Base-by-base conservation (phyloP, 176 grass and related monocot genomes). In the Oryza meridionalis region DNA sequence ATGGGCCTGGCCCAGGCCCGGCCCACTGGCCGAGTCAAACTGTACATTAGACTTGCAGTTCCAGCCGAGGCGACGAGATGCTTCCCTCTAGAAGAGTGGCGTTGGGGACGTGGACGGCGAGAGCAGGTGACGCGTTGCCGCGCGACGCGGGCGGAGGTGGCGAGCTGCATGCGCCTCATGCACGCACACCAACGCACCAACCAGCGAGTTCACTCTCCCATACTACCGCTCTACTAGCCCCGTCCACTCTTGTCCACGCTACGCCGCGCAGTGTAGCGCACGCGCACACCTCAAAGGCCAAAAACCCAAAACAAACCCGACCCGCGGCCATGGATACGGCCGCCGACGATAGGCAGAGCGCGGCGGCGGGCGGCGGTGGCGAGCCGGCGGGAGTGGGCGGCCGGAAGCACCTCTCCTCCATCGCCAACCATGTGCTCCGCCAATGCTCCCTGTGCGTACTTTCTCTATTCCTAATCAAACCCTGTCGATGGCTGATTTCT, bases 391-490 rank as follows among this genome's bases (percentile, higher is more conserved):
- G 46, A 26, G 70, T 46, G 10, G 62, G 70, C n/a, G 61, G 77
- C 2, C 65, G 83, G 72, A 92, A 94, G 86, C 81, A 92, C 51
- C 82, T 94, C 47, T 94, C 90, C 73, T 86, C 94, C 90, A 87
- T 94, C 82, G 88, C 94, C 90, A 89, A 90, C 85, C 86, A 90
- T 73, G 73, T 97, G 62, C 88, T 97, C 64, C 83, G 29, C 6
- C 87, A 77, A 19, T 97, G 90, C 74, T 91, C 94, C 26, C 72
- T 80, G 92, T 97, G 58, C 76, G 82, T 81, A 21, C 38, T 37
- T 37, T 6, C 35, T 31, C 5, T 37, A 37, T 1, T 37, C 35
- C 35, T 37, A 37, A 37, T 37, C 35, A 37, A 37, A 37, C 35
- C 35, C 35, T 37, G 35, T 37, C 5, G 35, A 37, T 37, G 35